A percentile compares a stretch with the other conserved stretches of the same genome.
Conservation (phyloP, 2,329 filamentous ascomycete genomes). For the Hypoxylon rubiginosum region DNA sequence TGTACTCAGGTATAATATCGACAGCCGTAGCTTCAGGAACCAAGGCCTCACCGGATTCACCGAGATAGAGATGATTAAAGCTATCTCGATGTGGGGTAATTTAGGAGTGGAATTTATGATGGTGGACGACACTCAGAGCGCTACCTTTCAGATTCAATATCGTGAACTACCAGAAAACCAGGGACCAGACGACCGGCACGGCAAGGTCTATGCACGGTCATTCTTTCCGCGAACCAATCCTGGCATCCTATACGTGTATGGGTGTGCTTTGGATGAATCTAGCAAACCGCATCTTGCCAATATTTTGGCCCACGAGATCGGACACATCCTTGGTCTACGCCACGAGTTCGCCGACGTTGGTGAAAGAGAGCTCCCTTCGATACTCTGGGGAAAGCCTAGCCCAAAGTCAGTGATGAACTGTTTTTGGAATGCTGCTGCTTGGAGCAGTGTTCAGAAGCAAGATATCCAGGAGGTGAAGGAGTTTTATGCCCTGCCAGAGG, state of each 20-base stretch:
- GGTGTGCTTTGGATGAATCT: neutral
- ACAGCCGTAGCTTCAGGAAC: constrained; percentile 2
- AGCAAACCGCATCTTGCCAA: neutral
- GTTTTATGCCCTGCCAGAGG: neutral
- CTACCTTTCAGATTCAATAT: neutral
- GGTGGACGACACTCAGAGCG: neutral
- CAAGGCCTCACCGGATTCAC: neutral
- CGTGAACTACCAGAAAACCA: neutral
- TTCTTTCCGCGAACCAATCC: neutral
- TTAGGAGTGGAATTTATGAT: neutral
- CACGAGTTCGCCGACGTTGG: neutral
- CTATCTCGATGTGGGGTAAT: neutral
- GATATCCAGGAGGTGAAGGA: neutral
- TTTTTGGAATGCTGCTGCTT: neutral
- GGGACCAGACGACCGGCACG: too few species aligned
- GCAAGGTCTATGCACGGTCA: neutral
- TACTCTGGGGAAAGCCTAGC: neutral
- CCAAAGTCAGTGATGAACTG: neutral
- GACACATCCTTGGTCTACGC: neutral
- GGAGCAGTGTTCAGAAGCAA: neutral
- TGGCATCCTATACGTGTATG: neutral
- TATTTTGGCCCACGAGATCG: neutral
- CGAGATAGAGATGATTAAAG: neutral
- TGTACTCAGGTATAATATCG: constrained; percentile 2
- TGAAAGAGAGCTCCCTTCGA: neutral